Percentiles rank a stretch among this genome's conserved stretches.
Evolutionary conservation across 148 eudicot genomes (phyloP).

Genomic region (Rhododendron henanense): DNA sequence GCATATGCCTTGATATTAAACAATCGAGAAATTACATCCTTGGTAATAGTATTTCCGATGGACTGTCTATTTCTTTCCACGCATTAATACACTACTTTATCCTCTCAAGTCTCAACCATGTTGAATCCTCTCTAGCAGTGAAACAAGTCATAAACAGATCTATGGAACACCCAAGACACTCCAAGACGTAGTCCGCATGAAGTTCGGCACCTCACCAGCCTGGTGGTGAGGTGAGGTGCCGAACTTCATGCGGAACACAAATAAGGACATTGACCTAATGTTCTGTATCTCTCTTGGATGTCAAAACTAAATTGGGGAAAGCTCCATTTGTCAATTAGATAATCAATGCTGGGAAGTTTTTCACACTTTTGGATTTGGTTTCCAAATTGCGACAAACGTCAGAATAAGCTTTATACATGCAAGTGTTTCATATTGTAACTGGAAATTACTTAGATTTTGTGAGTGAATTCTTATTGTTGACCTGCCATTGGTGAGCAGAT

Average conservation of each 20-base stretch:
- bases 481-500: slow-evolving; percentile 44
- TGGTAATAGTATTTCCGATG: background rate
- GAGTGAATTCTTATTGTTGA: slow-evolving; percentile 3
- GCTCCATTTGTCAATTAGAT: background rate
- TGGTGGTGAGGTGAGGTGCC: too few species aligned
- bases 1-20: background rate
- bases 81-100: background rate
- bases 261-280: background rate
- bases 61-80: background rate
- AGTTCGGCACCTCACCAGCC: background rate
- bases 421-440: background rate
- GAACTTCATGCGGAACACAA: too few species aligned
- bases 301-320: too few species aligned
- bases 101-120: background rate
- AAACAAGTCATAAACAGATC: background rate
- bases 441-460: background rate
- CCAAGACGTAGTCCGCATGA: background rate
- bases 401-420: background rate
- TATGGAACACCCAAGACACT: background rate
- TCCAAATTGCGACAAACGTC: background rate
- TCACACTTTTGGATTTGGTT: background rate
- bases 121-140: background rate
- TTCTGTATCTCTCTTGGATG: background rate
- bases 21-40: background rate
- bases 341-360: background rate